phyloP scores from a whole-genome alignment of 805 yeast species.

The Sungouiozyma ichnusensis region DNA sequence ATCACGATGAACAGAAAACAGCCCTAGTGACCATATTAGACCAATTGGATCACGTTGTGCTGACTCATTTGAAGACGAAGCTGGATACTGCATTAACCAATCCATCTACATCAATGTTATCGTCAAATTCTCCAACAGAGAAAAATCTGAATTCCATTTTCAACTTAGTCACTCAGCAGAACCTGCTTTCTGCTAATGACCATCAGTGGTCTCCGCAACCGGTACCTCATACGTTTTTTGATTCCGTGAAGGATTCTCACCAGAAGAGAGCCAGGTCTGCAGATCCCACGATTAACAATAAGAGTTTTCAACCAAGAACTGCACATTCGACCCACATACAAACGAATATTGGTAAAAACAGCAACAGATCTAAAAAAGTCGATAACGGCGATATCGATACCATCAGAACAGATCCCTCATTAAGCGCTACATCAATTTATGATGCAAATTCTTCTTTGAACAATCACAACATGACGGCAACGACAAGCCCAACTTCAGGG shows the following conservation, averaged over 20 bases:
- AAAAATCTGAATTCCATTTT: neutral
- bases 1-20: neutral
- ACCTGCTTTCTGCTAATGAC: slow-evolving; percentile 3
- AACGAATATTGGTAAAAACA: neutral
- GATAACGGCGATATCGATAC: neutral
- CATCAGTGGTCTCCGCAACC: slow-evolving; percentile 22
- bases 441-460: neutral
- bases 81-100: neutral
- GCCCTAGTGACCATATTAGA: neutral
- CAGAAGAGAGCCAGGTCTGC: slow-evolving; percentile 35
- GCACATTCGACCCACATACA: slow-evolving; percentile 10
- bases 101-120: neutral
- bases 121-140: slow-evolving; percentile 1
- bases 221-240: slow-evolving; percentile 30
- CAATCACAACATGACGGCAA: slow-evolving; percentile 21
- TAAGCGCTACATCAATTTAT: neutral
- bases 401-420: neutral
- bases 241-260: slow-evolving; percentile 25
- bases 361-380: neutral
- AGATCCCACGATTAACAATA: slow-evolving; percentile 26
- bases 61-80: neutral
- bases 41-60: neutral
- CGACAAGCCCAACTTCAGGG: slow-evolving; percentile 15
- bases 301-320: slow-evolving; percentile 8
- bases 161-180: neutral